These are phyloP conservation scores for Oryza glumipatula DNA, from an alignment of 176 grass and related monocot genomes.

Conservation along the genomic window DNA sequence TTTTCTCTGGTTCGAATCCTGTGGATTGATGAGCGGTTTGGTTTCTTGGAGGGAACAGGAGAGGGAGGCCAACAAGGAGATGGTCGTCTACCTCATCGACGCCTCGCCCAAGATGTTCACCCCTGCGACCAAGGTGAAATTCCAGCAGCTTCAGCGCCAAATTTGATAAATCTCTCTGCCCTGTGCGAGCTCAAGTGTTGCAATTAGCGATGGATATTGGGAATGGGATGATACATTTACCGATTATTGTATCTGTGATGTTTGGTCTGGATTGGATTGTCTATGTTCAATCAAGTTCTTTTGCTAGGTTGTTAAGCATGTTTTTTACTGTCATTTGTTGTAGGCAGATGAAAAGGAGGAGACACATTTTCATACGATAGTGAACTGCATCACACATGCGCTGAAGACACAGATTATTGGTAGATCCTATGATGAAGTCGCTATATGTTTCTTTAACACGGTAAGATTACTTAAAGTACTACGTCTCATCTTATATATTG, in stretches of 20 bases:
- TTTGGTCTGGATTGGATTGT: background rate
- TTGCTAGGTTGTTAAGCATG: conserved; percentile 11
- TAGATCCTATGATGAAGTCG: conserved; percentile 87
- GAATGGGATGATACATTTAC: background rate
- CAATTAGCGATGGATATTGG: background rate
- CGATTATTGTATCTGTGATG: background rate
- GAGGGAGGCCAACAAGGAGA: conserved; percentile 83
- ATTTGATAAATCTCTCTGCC: background rate
- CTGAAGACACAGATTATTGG: conserved; percentile 85
- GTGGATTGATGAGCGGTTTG: background rate
- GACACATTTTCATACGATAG: conserved; percentile 75
- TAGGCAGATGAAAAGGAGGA: conserved; percentile 56
- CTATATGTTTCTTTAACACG: conserved; percentile 94
- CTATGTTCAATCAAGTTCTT: conserved; percentile 1
- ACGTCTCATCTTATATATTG: conserved; percentile 15
- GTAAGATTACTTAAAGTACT: conserved; percentile 44
- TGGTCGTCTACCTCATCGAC: conserved; percentile 87
- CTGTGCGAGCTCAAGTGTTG: background rate
- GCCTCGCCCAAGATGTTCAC: conserved; percentile 96
- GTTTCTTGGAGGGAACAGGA: conserved; percentile 56
- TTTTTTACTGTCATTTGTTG: background rate
- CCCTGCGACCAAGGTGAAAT: conserved; percentile 54
- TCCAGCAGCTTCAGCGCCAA: background rate
- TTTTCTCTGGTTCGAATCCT: conserved; percentile 23
- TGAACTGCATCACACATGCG: conserved; percentile 68